These are phyloP conservation scores for Durio zibethinus DNA, from an alignment of 345 rosid genomes.

Conservation along the genomic window DNA sequence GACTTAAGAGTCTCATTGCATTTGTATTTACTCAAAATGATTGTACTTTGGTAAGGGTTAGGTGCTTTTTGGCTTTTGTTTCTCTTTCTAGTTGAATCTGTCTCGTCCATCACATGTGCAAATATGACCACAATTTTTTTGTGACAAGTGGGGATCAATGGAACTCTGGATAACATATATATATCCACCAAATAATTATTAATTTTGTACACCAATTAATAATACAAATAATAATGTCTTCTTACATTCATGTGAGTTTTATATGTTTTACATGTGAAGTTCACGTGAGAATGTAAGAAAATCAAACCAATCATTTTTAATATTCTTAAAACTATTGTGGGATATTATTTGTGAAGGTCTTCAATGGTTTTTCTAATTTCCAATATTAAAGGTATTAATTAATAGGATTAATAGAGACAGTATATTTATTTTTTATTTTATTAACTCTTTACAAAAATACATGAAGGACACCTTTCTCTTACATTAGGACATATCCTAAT, in stretches of 20 bases:
- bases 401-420: too few species aligned
- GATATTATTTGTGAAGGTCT: neutral
- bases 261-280: neutral
- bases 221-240: neutral
- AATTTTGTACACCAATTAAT: neutral
- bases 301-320: neutral
- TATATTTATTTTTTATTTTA: too few species aligned
- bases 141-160: neutral
- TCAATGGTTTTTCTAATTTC: neutral
- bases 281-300: neutral
- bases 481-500: too few species aligned
- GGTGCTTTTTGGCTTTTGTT: neutral
- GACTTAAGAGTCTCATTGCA: neutral
- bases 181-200: neutral
- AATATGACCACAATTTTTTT: neutral
- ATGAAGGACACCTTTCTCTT: neutral
- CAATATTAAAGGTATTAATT: neutral
- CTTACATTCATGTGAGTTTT: neutral
- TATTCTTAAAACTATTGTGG: neutral
- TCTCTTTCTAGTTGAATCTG: neutral
- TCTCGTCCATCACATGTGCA: neutral
- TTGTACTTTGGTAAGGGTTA: neutral
- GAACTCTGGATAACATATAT: neutral
- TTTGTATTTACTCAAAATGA: slow-evolving; percentile 7
- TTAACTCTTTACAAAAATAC: neutral